Conservation (phyloP, 1,284 basidiomycete genomes). For the Malassezia sp. region DNA sequence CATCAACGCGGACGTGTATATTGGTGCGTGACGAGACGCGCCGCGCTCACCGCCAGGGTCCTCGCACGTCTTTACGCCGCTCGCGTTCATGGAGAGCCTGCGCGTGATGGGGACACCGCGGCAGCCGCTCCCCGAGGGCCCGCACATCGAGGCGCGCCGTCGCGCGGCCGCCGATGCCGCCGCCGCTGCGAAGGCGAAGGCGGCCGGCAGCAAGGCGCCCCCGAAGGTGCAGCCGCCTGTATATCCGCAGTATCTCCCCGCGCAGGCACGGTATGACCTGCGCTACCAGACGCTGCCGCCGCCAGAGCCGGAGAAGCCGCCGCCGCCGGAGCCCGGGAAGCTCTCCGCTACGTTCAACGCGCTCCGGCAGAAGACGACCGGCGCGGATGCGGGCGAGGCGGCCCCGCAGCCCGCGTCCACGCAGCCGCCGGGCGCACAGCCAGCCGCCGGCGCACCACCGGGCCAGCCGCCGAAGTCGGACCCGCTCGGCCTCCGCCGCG, state of each 20-base stretch:
- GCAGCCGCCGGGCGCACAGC: too few relatives aligned
- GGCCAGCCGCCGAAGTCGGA: too few relatives aligned
- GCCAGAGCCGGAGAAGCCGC: background rate
- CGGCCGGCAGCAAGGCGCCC: slow-evolving; percentile 13
- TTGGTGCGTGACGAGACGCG: too few relatives aligned
- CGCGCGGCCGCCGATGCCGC: slow-evolving; percentile 10
- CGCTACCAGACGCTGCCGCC: slow-evolving; percentile 5
- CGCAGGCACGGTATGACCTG: slow-evolving; percentile 16
- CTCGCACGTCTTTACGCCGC: slow-evolving; percentile 74
- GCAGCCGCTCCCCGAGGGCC: slow-evolving; percentile 5
- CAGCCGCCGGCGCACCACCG: too few relatives aligned
- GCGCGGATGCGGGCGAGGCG: too few relatives aligned
- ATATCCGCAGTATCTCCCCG: slow-evolving; percentile 7
- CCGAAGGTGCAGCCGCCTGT: slow-evolving; percentile 3
- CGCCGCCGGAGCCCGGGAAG: background rate
- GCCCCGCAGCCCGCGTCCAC: too few relatives aligned
- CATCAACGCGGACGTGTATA: slow-evolving; percentile 75
- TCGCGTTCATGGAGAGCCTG: slow-evolving; percentile 71
- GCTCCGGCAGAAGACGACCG: too few relatives aligned
- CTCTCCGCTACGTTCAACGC: too few relatives aligned
- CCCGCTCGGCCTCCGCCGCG: too few relatives aligned
- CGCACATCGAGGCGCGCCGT: slow-evolving; percentile 18
- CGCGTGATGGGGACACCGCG: slow-evolving; percentile 49
- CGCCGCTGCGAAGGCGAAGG: background rate
- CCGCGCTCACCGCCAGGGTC: too few relatives aligned